Base-by-base conservation (phyloP, 176 grass and related monocot genomes). In the Cenchrus fungigraminus region DNA sequence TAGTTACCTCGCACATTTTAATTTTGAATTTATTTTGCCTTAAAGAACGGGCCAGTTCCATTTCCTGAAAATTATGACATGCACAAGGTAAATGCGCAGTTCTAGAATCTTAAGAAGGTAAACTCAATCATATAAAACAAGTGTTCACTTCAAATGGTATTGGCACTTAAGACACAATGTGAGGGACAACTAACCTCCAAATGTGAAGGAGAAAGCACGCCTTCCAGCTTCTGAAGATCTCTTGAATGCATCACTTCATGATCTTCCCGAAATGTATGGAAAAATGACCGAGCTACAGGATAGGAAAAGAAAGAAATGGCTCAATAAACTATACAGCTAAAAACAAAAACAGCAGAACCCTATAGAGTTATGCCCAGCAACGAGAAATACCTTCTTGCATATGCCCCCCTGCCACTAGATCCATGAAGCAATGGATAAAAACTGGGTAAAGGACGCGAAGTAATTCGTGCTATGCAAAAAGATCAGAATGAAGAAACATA, bases 371-470 rank as follows among this genome's bases (percentile, higher is more conserved):
- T 58, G 68, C 79, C 43, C 22, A 71, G 50, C 57, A 73, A 89
- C 67, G 70, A 71, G 57, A 40, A 17, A 71, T 94, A 92, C 88
- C 91, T 89, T 98, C 86, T 16, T 92, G 91, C 88, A 91, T 92
- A 86, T 98, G 93, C 76, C 93, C 91, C 87, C 91, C 91, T 71
- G 88, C 88, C 65, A 98, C 88, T 71, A 94, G 65, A 98, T 98
- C 97, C 97, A 98, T 98, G 93, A 95, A 98, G 86, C 90, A 94
- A 78, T 98, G 97, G 68, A 98, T 94, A 86, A 89, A 98, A 71
- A 92, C 91, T 22, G 91, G 93, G 86, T 98, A 95, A 29, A 98
- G 91, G 61, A 95, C 66, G 13, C 91, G 90, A 69, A 95, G 97
- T 73, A 98, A 83, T 79, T 98, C 93, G 44, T 98, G 90, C 97